These are phyloP conservation scores for Populus davidiana DNA, from an alignment of 345 rosid species.

Conservation along the genomic window DNA sequence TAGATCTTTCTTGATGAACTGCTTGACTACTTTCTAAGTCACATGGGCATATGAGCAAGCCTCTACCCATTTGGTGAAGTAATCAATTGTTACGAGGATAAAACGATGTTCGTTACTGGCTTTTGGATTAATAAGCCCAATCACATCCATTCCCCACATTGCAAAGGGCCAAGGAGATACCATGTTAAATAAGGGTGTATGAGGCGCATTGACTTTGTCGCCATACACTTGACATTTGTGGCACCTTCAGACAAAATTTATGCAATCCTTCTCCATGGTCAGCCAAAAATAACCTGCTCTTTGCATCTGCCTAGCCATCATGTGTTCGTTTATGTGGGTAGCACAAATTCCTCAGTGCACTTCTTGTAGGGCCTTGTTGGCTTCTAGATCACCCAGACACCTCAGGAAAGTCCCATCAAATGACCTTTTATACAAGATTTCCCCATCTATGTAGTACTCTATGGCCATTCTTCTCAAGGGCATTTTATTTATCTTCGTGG, in stretches of 20 bases:
- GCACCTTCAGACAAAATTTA: not conserved
- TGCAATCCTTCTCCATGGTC: not conserved
- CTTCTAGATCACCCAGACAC: not conserved
- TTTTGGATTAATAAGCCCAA: too few relatives aligned
- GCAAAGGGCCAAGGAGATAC: too few relatives aligned
- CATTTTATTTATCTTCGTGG: not conserved
- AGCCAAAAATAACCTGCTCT: not conserved
- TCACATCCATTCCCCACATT: too few relatives aligned
- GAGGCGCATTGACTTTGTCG: not conserved
- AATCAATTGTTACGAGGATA: too few relatives aligned
- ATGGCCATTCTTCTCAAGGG: not conserved
- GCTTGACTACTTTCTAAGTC: too few relatives aligned
- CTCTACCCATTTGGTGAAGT: too few relatives aligned
- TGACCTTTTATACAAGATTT: not conserved
- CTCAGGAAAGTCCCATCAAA: rapidly evolving
- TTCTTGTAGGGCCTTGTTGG: too few relatives aligned
- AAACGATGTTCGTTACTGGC: too few relatives aligned
- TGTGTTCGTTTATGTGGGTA: not conserved
- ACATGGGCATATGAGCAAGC: too few relatives aligned
- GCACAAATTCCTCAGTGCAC: not conserved
- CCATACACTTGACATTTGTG: conserved; percentile 1
- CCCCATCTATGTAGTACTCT: not conserved
- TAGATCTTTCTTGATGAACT: too few relatives aligned
- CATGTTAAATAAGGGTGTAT: too few relatives aligned
- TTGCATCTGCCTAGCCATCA: not conserved